These are phyloP conservation scores for Cordyceps farinosa DNA, from an alignment of 2,329 filamentous ascomycete species.

Conservation along the genomic window DNA sequence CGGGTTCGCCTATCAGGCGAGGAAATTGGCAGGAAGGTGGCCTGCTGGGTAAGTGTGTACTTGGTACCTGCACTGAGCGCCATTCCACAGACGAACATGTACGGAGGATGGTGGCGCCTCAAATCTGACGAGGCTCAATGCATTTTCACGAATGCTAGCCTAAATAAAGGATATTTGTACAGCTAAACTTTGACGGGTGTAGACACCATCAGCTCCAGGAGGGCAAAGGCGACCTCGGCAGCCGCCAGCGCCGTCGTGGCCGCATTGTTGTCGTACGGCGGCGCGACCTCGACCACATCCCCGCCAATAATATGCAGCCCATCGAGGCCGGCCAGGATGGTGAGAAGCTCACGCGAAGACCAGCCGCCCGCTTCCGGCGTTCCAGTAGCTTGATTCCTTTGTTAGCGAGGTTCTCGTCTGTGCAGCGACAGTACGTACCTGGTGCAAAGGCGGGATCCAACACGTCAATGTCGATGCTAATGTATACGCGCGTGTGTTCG, in stretches of 20 bases:
- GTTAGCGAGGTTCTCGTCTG: not conserved
- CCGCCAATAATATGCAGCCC: constrained; percentile 76
- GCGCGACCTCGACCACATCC: constrained; percentile 81
- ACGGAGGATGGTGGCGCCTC: not conserved
- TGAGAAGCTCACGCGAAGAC: constrained; percentile 78
- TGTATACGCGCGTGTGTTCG: constrained; percentile 69
- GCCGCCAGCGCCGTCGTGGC: constrained; percentile 77
- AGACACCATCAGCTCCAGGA: constrained; percentile 45
- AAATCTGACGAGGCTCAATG: too few species aligned
- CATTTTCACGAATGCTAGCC: too few species aligned
- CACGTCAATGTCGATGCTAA: constrained; percentile 75
- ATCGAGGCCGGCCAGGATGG: constrained; percentile 73
- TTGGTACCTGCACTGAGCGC: not conserved
- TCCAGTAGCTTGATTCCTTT: constrained; percentile 57
- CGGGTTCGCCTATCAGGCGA: not conserved
- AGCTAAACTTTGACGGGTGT: constrained; percentile 19
- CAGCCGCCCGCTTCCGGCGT: constrained; percentile 83
- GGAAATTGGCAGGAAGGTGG: not conserved
- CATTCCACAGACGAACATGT: not conserved
- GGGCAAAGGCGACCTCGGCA: constrained; percentile 76
- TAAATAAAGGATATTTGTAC: not conserved
- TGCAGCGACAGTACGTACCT: not conserved
- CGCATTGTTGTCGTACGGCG: constrained; percentile 72
- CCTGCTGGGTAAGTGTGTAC: not conserved
- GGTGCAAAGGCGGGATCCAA: constrained; percentile 56